Evolutionary conservation across 2,329 filamentous ascomycete genomes (phyloP).

Genomic region (Pseudocercospora macadamiae): DNA sequence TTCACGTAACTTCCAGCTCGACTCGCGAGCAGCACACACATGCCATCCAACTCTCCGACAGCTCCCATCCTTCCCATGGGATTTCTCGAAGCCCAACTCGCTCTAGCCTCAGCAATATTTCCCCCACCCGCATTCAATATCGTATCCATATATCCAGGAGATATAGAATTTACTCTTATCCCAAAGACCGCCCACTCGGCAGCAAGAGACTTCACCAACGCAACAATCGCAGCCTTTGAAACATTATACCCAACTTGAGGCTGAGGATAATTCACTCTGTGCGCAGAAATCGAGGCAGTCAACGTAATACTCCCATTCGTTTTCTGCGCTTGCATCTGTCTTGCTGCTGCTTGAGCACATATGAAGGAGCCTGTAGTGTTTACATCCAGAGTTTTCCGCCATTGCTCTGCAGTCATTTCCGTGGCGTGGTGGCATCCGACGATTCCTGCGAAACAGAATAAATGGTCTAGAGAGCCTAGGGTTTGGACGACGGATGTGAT

Average conservation of each 20-base stretch:
- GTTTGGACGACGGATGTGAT: slow-evolving; percentile 45
- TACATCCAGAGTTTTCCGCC: slow-evolving; percentile 67
- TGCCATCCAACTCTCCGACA: slow-evolving; percentile 42
- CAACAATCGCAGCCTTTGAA: slow-evolving; percentile 68
- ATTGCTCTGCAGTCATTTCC: slow-evolving; percentile 62
- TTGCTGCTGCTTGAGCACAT: slow-evolving; percentile 66
- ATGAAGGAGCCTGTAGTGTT: slow-evolving; percentile 74
- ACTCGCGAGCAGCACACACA: slow-evolving; percentile 42
- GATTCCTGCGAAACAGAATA: slow-evolving; percentile 70
- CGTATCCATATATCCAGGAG: slow-evolving; percentile 78
- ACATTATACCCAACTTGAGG: slow-evolving; percentile 74
- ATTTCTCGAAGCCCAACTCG: slow-evolving; percentile 39
- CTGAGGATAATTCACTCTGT: slow-evolving; percentile 72
- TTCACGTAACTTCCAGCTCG: slow-evolving; percentile 42
- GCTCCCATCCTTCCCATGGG: slow-evolving; percentile 45
- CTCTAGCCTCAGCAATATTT: slow-evolving; percentile 38
- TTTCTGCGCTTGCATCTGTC: slow-evolving; percentile 56
- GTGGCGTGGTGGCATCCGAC: slow-evolving; percentile 65
- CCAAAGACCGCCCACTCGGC: slow-evolving; percentile 74
- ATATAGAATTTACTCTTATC: slow-evolving; percentile 71
- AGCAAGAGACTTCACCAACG: slow-evolving; percentile 66
- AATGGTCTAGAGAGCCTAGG: slow-evolving; percentile 58
- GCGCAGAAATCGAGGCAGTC: slow-evolving; percentile 68
- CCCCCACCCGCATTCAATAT: slow-evolving; percentile 61
- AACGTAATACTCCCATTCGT: slow-evolving; percentile 66